Conservation (phyloP, 2,329 filamentous ascomycete species). For the Colletotrichum sp. region DNA sequence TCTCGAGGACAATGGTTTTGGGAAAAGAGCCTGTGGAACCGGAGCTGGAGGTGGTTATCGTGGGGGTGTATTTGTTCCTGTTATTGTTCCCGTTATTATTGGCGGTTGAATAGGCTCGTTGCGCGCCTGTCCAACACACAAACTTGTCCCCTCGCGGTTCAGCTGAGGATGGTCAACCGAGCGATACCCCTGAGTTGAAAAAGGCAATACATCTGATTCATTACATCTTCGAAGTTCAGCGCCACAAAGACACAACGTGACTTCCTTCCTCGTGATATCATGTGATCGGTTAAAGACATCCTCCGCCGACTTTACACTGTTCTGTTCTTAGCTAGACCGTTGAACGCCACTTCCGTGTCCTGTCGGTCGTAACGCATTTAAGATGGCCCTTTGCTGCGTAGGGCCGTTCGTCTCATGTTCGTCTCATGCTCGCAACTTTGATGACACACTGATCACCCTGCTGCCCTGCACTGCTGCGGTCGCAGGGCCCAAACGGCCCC, state of each 20-base stretch:
- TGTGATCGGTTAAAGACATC: not conserved
- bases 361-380: not conserved
- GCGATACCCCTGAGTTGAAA: not conserved
- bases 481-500: not conserved
- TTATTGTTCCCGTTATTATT: not conserved
- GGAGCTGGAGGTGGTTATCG: not conserved
- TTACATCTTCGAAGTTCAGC: not conserved
- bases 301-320: not conserved
- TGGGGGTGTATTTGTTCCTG: not conserved
- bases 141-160: not conserved
- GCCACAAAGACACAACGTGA: rapidly evolving
- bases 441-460: not conserved
- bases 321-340: not conserved
- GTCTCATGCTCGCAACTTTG: not conserved
- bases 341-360: not conserved
- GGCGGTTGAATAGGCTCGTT: not conserved
- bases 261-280: not conserved
- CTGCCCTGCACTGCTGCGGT: not conserved
- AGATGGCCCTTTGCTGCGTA: not conserved
- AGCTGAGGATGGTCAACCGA: not conserved
- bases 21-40: not conserved
- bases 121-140: not conserved
- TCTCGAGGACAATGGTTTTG: not conserved
- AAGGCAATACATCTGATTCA: not conserved
- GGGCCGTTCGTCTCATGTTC: not conserved